phyloP scores from a whole-genome alignment of 148 eudicot species.

The Amaranthus hypochondriacus region DNA sequence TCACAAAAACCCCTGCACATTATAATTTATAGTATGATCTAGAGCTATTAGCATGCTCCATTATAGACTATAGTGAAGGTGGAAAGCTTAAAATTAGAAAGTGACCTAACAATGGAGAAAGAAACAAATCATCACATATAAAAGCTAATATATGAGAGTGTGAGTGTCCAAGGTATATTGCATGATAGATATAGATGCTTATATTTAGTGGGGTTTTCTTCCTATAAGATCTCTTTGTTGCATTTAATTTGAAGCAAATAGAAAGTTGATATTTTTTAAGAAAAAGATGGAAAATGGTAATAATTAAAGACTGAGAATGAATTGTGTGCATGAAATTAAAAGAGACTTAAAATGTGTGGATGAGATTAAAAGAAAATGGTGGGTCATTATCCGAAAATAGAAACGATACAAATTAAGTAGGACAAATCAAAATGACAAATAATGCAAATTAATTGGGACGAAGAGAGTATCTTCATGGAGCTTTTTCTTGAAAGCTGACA shows the following conservation, averaged over 20 bases:
- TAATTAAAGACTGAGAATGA: no score
- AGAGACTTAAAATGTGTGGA: no score
- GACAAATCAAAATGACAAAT: no score
- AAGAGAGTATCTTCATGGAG: neutral
- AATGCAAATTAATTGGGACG: no score
- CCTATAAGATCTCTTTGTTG: neutral
- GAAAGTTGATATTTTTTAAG: no score
- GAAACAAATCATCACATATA: neutral
- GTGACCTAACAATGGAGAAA: slow-evolving; percentile 17
- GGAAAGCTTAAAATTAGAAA: neutral
- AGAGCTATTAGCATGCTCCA: neutral
- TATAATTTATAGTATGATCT: neutral
- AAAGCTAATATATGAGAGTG: neutral
- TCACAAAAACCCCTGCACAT: neutral
- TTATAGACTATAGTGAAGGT: neutral
- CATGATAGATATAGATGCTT: neutral
- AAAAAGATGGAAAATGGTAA: no score
- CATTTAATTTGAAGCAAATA: neutral
- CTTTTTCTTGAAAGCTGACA: neutral
- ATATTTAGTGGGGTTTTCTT: neutral
- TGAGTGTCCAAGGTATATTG: neutral
- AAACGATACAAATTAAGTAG: no score
- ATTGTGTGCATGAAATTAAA: no score
- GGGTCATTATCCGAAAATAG: no score
- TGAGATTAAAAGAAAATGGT: no score